phyloP scores from a whole-genome alignment of 495 filamentous ascomycete species.

The Niebla homalea region DNA sequence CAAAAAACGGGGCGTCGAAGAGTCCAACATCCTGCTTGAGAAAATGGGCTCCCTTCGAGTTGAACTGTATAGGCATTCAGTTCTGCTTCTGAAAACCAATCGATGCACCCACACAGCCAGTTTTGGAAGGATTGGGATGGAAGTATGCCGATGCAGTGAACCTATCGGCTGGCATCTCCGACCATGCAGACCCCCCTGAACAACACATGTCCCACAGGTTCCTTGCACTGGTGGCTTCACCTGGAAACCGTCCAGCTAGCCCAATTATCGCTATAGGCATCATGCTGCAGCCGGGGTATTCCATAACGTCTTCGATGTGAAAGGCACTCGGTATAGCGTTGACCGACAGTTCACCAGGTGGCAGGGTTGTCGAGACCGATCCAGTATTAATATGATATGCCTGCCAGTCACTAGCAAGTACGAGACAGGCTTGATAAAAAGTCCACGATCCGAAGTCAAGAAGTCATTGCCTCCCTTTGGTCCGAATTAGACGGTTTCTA shows the following conservation, averaged over 20 bases:
- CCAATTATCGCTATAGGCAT: slow-evolving; percentile 46
- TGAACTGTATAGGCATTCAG: slow-evolving; percentile 1
- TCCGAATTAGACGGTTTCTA: too few relatives aligned
- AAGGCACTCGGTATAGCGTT: too few relatives aligned
- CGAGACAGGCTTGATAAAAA: too few relatives aligned
- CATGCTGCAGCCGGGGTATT: too few relatives aligned
- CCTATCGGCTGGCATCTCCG: slow-evolving; percentile 33
- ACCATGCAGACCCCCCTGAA: slow-evolving; percentile 28
- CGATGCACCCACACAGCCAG: background rate
- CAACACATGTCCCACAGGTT: slow-evolving; percentile 45
- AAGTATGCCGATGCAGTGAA: slow-evolving; percentile 39
- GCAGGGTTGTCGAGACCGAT: too few relatives aligned
- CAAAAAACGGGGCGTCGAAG: slow-evolving; percentile 42
- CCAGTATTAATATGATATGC: too few relatives aligned
- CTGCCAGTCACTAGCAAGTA: too few relatives aligned
- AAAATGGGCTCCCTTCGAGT: slow-evolving; percentile 27
- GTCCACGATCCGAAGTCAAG: too few relatives aligned
- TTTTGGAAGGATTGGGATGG: slow-evolving; percentile 28
- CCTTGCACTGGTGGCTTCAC: slow-evolving; percentile 33
- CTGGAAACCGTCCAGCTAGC: slow-evolving; percentile 46
- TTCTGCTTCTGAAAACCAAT: background rate
- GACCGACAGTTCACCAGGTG: too few relatives aligned
- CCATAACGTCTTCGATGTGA: too few relatives aligned
- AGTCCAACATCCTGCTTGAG: slow-evolving; percentile 26
- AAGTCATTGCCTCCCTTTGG: too few relatives aligned